These are phyloP conservation scores for Trametes meyenii DNA, from an alignment of 768 basidiomycete genomes.

Conservation along the genomic window DNA sequence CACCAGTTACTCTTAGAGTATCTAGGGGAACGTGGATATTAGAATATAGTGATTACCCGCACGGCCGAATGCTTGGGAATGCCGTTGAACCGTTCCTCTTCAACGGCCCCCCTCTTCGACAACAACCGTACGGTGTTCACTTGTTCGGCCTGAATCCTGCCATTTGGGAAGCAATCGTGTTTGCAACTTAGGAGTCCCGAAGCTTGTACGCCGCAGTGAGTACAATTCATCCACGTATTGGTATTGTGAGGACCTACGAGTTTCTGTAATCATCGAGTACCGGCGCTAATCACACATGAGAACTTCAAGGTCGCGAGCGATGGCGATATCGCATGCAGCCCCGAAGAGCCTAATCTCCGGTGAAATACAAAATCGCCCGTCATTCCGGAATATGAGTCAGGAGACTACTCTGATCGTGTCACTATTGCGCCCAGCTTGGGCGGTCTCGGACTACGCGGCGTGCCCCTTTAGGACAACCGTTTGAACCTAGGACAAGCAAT, in stretches of 20 bases:
- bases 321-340: too few species aligned
- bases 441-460: background rate
- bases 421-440: too few species aligned
- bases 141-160: too few species aligned
- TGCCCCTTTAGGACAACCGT: background rate
- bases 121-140: background rate
- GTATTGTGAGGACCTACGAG: background rate
- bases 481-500: background rate
- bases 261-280: background rate
- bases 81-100: background rate
- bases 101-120: too few species aligned
- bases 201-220: too few species aligned
- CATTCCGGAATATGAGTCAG: background rate
- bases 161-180: too few species aligned
- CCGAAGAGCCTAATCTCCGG: background rate
- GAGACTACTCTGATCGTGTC: background rate
- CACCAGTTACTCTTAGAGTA: slow-evolving; percentile 23
- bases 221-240: background rate
- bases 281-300: background rate
- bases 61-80: background rate
- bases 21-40: slow-evolving; percentile 18
- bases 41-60: background rate
- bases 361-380: background rate
- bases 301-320: too few species aligned
- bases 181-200: too few species aligned